These are phyloP conservation scores for Mycena vitilis DNA, from an alignment of 768 basidiomycete species.

Conservation along the genomic window DNA sequence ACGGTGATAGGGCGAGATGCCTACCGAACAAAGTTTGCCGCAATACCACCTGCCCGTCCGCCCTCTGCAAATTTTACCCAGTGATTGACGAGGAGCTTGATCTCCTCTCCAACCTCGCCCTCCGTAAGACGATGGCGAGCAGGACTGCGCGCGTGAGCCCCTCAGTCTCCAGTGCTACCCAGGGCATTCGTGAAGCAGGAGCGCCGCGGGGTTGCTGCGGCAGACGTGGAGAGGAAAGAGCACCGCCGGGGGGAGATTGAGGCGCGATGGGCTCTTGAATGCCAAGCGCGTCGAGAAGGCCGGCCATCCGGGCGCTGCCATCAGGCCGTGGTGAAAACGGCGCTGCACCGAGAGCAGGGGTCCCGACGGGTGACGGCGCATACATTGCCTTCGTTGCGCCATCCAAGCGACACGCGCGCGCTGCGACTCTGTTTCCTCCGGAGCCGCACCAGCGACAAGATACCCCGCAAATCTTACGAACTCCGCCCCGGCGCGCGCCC, in stretches of 20 bases:
- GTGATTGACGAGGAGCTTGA: conserved; percentile 61
- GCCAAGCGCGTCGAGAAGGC: conserved; percentile 60
- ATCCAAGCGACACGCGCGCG: conserved; percentile 71
- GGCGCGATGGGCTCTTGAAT: conserved; percentile 20
- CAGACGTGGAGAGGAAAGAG: conserved; percentile 40
- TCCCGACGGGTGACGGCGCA: neutral
- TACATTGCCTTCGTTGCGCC: conserved; percentile 65
- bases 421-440: conserved; percentile 48
- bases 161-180: conserved; percentile 67
- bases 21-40: conserved; percentile 73
- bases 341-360: neutral
- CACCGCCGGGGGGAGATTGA: conserved; percentile 26
- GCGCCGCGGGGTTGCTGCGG: conserved; percentile 30
- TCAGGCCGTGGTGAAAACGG: neutral
- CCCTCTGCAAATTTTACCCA: conserved; percentile 65
- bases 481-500: conserved; percentile 73
- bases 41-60: conserved; percentile 54
- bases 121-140: conserved; percentile 60
- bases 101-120: conserved; percentile 57
- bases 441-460: conserved; percentile 68
- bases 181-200: conserved; percentile 49
- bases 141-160: conserved; percentile 78
- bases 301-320: conserved; percentile 29
- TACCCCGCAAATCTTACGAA: conserved; percentile 74
- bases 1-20: conserved; percentile 36